phyloP scores from a whole-genome alignment of 2,329 filamentous ascomycete species.

The Westerdykella aurantiaca region DNA sequence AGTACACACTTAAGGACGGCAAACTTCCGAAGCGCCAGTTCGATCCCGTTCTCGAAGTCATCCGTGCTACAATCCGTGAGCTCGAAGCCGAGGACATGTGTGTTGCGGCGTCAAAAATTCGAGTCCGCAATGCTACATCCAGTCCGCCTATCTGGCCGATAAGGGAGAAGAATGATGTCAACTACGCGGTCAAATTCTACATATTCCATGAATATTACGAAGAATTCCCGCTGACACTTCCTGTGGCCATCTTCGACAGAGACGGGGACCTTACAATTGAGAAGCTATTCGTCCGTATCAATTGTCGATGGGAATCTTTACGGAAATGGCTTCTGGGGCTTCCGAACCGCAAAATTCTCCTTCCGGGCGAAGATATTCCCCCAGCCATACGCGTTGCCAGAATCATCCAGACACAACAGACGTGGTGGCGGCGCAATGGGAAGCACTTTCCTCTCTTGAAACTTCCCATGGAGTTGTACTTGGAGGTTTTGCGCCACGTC shows the following conservation, averaged over 20 bases:
- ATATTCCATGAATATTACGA: neutral
- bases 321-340: neutral
- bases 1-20: constrained; percentile 13
- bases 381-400: neutral
- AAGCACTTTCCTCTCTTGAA: constrained; percentile 1
- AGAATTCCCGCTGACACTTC: neutral
- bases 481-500: neutral
- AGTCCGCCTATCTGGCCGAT: neutral
- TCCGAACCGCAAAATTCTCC: neutral
- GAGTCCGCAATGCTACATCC: neutral
- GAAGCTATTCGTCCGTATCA: neutral
- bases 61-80: neutral
- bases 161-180: neutral
- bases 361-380: neutral
- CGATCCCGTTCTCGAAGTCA: constrained; percentile 8
- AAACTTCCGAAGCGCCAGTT: constrained; percentile 39
- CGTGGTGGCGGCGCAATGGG: constrained; percentile 2
- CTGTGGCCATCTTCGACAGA: neutral
- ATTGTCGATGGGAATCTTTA: neutral
- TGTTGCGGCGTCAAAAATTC: neutral
- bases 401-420: neutral
- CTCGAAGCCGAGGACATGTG: neutral
- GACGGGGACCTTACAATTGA: neutral
- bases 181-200: neutral
- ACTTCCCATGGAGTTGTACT: constrained; percentile 1